These are phyloP conservation scores for Cordyceps sp. DNA, from an alignment of 2,329 filamentous ascomycete species.

Conservation along the genomic window DNA sequence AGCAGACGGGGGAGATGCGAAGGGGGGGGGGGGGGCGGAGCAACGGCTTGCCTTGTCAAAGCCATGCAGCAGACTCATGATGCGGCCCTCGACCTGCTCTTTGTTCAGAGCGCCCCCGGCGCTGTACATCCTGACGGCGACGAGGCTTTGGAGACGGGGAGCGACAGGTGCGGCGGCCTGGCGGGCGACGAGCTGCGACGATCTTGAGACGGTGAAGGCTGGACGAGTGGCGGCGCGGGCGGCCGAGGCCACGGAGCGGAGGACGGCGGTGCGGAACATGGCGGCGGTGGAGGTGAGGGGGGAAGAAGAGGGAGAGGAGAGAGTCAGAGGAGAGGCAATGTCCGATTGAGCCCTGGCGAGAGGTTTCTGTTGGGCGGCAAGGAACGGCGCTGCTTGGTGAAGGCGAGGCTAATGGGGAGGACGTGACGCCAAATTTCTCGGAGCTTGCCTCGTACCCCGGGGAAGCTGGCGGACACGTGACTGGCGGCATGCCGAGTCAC, in stretches of 20 bases:
- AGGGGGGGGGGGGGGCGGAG: too few species aligned
- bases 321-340: background rate
- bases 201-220: constrained; percentile 32
- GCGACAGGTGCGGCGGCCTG: constrained; percentile 33
- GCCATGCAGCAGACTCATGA: constrained; percentile 81
- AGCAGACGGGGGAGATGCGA: too few species aligned
- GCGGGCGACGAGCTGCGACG: constrained; percentile 39
- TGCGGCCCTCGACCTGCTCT: constrained; percentile 78
- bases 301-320: background rate
- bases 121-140: constrained; percentile 71
- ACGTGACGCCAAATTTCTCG: too few species aligned
- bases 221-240: constrained; percentile 30
- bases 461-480: too few species aligned
- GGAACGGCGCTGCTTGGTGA: too few species aligned
- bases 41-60: constrained; percentile 65
- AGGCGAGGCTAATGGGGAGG: too few species aligned
- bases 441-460: too few species aligned
- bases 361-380: too few species aligned
- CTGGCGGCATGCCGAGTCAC: too few species aligned
- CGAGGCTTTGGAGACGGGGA: constrained; percentile 44
- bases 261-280: constrained; percentile 82
- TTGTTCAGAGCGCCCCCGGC: constrained; percentile 62
- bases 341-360: too few species aligned
- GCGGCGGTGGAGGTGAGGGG: constrained; percentile 3
- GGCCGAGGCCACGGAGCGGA: constrained; percentile 59